phyloP scores from a whole-genome alignment of 331 rosid genomes.

The Acacia pycnantha region DNA sequence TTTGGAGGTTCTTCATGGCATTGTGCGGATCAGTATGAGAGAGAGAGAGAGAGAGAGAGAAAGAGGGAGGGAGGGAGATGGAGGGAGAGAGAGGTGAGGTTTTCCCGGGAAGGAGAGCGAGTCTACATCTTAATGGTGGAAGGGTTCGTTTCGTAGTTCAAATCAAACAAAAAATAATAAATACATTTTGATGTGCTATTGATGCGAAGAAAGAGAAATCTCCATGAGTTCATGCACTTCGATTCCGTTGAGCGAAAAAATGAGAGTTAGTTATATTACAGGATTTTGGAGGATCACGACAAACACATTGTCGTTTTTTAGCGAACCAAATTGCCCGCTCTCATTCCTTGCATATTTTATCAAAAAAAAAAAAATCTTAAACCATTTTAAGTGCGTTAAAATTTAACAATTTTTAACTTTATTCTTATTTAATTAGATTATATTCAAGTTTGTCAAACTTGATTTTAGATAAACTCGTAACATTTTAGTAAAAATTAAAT shows the following conservation, averaged over 20 bases:
- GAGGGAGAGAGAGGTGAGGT: constrained; percentile 8
- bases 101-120: constrained; percentile 37
- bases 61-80: not conserved
- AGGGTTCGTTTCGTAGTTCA: not conserved
- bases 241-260: not conserved
- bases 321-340: too few relatives aligned
- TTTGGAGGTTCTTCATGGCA: constrained; percentile 1
- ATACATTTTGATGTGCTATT: not conserved
- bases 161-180: not conserved
- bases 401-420: too few relatives aligned
- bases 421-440: too few relatives aligned
- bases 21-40: not conserved
- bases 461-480: too few relatives aligned
- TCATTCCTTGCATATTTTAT: too few relatives aligned
- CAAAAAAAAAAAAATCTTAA: too few relatives aligned
- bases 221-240: not conserved
- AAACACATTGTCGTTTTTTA: too few relatives aligned
- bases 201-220: not conserved
- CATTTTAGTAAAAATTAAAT: too few relatives aligned
- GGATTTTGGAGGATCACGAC: too few relatives aligned
- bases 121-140: constrained; percentile 8
- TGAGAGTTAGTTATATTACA: not conserved
- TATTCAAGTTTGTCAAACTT: too few relatives aligned
- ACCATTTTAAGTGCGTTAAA: too few relatives aligned
- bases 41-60: not conserved